Conservation (phyloP, 768 basidiomycete genomes). For the Panaeolus cyanescens region DNA sequence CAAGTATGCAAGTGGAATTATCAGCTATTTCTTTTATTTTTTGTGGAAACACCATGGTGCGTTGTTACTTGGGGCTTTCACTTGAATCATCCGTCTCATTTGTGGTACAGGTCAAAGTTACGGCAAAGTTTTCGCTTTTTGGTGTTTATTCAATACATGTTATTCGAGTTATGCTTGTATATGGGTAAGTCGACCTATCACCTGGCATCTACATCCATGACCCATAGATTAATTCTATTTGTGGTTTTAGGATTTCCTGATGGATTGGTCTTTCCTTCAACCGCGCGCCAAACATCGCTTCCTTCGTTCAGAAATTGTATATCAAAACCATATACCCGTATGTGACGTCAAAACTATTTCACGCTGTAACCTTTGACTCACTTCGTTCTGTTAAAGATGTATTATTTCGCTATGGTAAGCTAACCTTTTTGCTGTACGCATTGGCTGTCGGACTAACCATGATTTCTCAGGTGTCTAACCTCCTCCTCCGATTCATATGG, state of each 20-base stretch:
- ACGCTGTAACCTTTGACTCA: neutral
- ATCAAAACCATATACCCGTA: constrained; percentile 53
- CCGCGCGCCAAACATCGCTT: constrained; percentile 55
- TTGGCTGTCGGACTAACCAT: neutral
- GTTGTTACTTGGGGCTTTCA: constrained; percentile 15
- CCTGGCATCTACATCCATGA: neutral
- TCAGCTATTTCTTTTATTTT: constrained; percentile 69
- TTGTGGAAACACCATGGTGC: constrained; percentile 74
- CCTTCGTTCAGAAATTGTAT: constrained; percentile 77
- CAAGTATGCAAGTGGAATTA: constrained; percentile 74
- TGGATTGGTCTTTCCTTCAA: constrained; percentile 90
- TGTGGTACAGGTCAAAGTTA: constrained; percentile 28
- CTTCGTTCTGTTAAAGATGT: constrained; percentile 45
- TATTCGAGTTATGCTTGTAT: constrained; percentile 71
- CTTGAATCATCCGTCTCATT: too few species aligned
- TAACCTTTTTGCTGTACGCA: neutral
- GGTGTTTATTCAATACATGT: constrained; percentile 62
- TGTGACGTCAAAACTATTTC: constrained; percentile 42
- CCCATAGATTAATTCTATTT: neutral
- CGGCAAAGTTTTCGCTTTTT: constrained; percentile 62
- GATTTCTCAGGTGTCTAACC: constrained; percentile 60
- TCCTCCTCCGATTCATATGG: constrained; percentile 82
- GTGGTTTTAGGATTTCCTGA: constrained; percentile 65
- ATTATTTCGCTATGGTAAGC: constrained; percentile 78
- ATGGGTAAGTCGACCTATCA: constrained; percentile 62